Evolutionary conservation across 495 filamentous ascomycete species (phyloP), one percentile per base, ranked within the genome.

Genomic region (Hypoxylon lenormandii): DNA sequence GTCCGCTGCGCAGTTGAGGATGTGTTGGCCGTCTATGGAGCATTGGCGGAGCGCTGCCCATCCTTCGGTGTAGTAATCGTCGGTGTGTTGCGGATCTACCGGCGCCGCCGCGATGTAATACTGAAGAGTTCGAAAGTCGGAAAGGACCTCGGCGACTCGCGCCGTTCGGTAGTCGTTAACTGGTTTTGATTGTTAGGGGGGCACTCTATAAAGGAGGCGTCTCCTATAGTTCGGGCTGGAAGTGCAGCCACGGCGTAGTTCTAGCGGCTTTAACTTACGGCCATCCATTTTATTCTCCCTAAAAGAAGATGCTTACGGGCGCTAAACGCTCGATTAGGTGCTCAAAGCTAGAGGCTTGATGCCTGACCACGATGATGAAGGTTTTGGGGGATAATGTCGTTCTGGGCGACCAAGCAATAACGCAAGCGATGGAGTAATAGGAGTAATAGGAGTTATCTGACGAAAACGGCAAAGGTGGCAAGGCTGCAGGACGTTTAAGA

Each of bases 151-250:
- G 74, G 90, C 88, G 74, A 97, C 87, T 76, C 93, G 89, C 73
- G 88, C 82, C 62, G 90, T 89, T 75, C 93, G 90, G 72, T 89
- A 89, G 69, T 93, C 87, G 79, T 97, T 96, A 64, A 96, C 93
- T 97, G 42, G 15, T 3, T 33, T 52, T 43, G 22, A 13, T 53
- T 42, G 76, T 80, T 78, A 80, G 78, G 69, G 51, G 22, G 50
- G 21, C 51, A 18, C 21, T 37, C 56, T 37, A 56, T 42, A 22
- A 33, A 47, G 47, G 47, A 48, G 60, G 52, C n/a, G 60, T 53
- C 55, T 55, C 59, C 54, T 48, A 60, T 49, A 52, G 26, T 33
- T 40, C 10, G 21, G 26, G 13, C 45, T 54, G 53, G 51, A 16
- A 16, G 16, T 33, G 45, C 38, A 54, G 30, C 36, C 40, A 51